Conservation (phyloP, 306 rosid genomes). For the Cicer yamashitae region DNA sequence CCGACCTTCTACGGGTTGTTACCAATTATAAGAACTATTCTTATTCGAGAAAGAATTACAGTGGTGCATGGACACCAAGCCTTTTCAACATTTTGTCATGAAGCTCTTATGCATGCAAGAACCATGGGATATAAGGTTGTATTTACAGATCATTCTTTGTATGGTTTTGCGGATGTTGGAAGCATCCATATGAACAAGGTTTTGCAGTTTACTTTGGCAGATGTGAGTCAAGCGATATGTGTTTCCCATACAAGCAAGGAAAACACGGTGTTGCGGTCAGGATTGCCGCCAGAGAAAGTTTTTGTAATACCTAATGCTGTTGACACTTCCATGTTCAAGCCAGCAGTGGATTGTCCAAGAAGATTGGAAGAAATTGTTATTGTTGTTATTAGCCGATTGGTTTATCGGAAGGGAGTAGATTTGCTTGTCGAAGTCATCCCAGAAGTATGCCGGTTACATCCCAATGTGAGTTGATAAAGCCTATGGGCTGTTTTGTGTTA, state of each 20-base stretch:
- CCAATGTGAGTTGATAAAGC: constrained; percentile 67
- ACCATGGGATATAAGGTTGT: constrained; percentile 92
- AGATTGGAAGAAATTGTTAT: constrained; percentile 61
- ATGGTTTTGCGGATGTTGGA: constrained; percentile 88
- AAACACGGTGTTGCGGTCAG: constrained; percentile 87
- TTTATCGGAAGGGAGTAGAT: constrained; percentile 91
- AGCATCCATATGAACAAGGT: constrained; percentile 99
- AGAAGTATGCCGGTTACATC: constrained; percentile 74
- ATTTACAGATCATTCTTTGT: constrained; percentile 90
- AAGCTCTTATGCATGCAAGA: constrained; percentile 85
- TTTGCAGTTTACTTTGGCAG: constrained; percentile 89
- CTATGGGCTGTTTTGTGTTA: constrained; percentile 7
- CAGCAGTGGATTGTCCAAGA: constrained; percentile 65
- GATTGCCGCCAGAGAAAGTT: constrained; percentile 88
- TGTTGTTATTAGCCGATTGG: constrained; percentile 91
- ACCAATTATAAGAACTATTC: constrained; percentile 80
- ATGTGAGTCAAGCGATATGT: constrained; percentile 93
- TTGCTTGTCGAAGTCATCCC: constrained; percentile 97
- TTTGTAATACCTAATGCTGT: constrained; percentile 93
- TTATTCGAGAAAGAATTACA: constrained; percentile 79
- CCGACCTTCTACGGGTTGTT: constrained; percentile 81
- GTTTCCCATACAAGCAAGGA: constrained; percentile 98
- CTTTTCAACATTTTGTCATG: constrained; percentile 92
- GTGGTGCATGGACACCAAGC: constrained; percentile 96
- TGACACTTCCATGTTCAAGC: constrained; percentile 95